Base-by-base conservation (phyloP, 2,329 filamentous ascomycete species). In the Cyclaneusma minus region DNA sequence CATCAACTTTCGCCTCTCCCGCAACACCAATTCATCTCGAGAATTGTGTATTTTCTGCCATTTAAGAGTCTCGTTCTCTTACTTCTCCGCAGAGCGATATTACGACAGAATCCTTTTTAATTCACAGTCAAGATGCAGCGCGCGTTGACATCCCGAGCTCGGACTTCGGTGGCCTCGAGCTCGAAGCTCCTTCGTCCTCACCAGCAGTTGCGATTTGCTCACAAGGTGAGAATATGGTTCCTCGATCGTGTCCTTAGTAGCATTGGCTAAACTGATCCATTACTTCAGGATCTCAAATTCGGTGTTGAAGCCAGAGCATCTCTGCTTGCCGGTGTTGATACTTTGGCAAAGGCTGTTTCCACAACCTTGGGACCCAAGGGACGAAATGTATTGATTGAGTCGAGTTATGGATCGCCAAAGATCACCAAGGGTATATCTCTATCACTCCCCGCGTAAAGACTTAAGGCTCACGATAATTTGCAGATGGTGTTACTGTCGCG, bases 311-410 rank as follows among this genome's bases (percentile, higher is more conserved):
- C 64, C 45, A 78, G 89, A 52, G 84, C 85, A 47, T 55, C 83
- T 43, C 75, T 98, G 37, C 70, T 98, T 41, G 75, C 76, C 49
- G 89, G 89, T 70, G 85, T 95, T 39, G 89, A 98, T 56, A 95
- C 89, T 42, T 74, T 98, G 38, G 85, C 89, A 47, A 92, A 77
- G 63, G 89, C 89, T 38, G 89, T 98, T 38, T 80, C 87, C 38
- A 93, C 87, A 36, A 98, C 89, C 39, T 71, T 98, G 35, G 89
- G 89, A 42, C 89, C 89, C 47, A 98, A 98, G 70, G 89, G 89
- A 56, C 77, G 89, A 53, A 98, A 95, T 62, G 89, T 98, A 42
- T 58, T 98, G 50, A 98, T 98, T 44, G 89, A 98, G 67, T 94
- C 87, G 37, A 83, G 82, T 65, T 98, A 93, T 50, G 89, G 89